These are phyloP conservation scores for Fonsecaea monophora DNA, from an alignment of 2,329 filamentous ascomycete genomes.

Conservation along the genomic window DNA sequence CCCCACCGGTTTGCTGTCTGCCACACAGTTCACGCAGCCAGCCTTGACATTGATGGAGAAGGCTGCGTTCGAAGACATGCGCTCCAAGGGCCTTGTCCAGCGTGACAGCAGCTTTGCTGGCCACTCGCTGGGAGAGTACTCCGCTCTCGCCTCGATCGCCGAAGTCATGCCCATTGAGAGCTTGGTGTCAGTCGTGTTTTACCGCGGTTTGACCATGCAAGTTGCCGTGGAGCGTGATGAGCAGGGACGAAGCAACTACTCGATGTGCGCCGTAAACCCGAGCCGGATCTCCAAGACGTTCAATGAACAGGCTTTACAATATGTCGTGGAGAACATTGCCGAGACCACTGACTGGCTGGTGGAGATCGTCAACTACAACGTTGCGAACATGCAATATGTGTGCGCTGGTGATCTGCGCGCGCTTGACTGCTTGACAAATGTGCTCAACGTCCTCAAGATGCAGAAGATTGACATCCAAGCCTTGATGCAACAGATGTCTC, in stretches of 20 bases:
- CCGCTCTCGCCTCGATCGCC: constrained; percentile 89
- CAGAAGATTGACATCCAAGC: constrained; percentile 97
- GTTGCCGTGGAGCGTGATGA: constrained; percentile 97
- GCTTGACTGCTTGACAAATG: constrained; percentile 72
- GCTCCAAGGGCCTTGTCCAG: constrained; percentile 92
- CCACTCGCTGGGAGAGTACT: constrained; percentile 98
- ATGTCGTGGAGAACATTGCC: constrained; percentile 92
- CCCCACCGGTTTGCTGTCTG: constrained; percentile 90
- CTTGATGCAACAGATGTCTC: constrained; percentile 81
- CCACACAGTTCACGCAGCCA: constrained; percentile 98
- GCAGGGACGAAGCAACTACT: constrained; percentile 93
- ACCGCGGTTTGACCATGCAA: constrained; percentile 98
- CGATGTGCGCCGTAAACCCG: constrained; percentile 98
- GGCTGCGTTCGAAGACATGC: constrained; percentile 99
- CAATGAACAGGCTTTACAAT: constrained; percentile 95
- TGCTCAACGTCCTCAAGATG: constrained; percentile 93
- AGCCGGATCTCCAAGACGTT: constrained; percentile 98
- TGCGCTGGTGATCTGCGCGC: constrained; percentile 71
- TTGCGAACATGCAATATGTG: constrained; percentile 74
- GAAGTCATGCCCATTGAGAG: constrained; percentile 99
- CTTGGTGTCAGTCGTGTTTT: constrained; percentile 97
- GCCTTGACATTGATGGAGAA: constrained; percentile 99
- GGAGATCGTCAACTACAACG: constrained; percentile 97
- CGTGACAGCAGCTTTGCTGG: constrained; percentile 96
- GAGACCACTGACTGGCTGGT: constrained; percentile 94